Conservation (phyloP, 352 stramenopile genomes). For the Aphanomyces stellatus region DNA sequence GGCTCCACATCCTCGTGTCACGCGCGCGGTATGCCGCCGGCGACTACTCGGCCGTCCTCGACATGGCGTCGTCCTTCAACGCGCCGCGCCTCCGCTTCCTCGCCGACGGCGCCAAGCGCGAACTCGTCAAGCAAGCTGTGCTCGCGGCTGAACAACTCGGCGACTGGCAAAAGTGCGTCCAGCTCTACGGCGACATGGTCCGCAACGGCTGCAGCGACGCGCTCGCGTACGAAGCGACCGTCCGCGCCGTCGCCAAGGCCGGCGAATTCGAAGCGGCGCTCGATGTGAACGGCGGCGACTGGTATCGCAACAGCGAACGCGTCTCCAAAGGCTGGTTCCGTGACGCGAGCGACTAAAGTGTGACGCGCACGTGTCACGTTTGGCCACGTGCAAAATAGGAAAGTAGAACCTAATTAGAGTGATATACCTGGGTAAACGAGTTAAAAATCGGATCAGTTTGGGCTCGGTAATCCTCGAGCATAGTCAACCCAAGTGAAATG, state of each 20-base stretch:
- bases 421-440: too few relatives aligned
- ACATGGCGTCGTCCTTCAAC: slow-evolving; percentile 45
- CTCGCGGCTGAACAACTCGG: slow-evolving; percentile 47
- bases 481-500: not conserved
- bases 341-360: not conserved
- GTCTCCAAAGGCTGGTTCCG: slow-evolving; percentile 48
- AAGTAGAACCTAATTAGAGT: too few relatives aligned
- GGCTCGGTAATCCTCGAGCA: too few relatives aligned
- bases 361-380: too few relatives aligned
- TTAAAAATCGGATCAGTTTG: too few relatives aligned
- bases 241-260: slow-evolving; percentile 72
- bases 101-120: slow-evolving; percentile 19
- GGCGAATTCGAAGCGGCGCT: slow-evolving; percentile 80
- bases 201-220: slow-evolving; percentile 54
- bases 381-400: too few relatives aligned
- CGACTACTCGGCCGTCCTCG: slow-evolving; percentile 52
- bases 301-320: slow-evolving; percentile 78
- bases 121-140: slow-evolving; percentile 41
- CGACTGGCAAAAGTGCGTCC: slow-evolving; percentile 68
- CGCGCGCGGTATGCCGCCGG: slow-evolving; percentile 33
- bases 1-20: slow-evolving; percentile 54
- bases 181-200: slow-evolving; percentile 66
- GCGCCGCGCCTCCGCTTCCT: slow-evolving; percentile 32
- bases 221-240: slow-evolving; percentile 69
- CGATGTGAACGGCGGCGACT: slow-evolving; percentile 73